Conservation (phyloP, 768 basidiomycete species). For the Pleurotus salmoneostramineus region DNA sequence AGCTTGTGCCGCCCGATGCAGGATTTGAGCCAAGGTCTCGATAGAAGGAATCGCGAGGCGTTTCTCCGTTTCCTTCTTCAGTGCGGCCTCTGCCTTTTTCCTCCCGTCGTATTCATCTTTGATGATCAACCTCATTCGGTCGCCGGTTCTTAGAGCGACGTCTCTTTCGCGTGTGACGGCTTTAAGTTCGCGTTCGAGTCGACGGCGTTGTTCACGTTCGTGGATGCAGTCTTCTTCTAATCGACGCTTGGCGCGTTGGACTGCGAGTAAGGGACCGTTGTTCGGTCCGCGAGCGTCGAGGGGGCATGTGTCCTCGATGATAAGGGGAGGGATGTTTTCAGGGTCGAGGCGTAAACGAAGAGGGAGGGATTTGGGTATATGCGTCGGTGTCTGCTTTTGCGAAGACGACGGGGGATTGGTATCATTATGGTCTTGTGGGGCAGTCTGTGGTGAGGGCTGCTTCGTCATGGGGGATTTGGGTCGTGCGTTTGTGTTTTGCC, state of each 20-base stretch:
- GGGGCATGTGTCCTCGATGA: background rate
- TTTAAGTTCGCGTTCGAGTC: constrained; percentile 28
- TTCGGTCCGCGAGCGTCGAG: constrained; percentile 4
- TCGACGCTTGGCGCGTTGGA: constrained; percentile 37
- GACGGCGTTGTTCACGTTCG: constrained; percentile 32
- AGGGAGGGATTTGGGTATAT: background rate
- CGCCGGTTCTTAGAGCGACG: constrained; percentile 24
- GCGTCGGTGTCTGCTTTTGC: background rate
- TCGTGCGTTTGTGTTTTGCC: background rate
- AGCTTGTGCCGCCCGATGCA: constrained; percentile 6
- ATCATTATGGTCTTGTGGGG: too few species aligned
- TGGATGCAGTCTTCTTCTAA: constrained; percentile 34
- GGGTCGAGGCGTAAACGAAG: background rate
- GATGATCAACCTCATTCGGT: constrained; percentile 19
- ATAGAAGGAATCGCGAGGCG: constrained; percentile 7
- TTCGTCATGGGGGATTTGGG: background rate
- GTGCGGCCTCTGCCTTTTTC: constrained; percentile 39
- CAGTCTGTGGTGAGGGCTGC: background rate
- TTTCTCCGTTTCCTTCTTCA: constrained; percentile 16
- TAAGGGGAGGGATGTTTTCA: constrained; percentile 8
- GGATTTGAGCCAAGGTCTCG: constrained; percentile 11
- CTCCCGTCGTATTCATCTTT: constrained; percentile 50
- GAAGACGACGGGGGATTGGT: too few species aligned
- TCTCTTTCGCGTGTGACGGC: constrained; percentile 27
- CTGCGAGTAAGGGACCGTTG: constrained; percentile 23